Conservation (phyloP, 208 protist species). For the Kentomonas sorsogonicus region DNA sequence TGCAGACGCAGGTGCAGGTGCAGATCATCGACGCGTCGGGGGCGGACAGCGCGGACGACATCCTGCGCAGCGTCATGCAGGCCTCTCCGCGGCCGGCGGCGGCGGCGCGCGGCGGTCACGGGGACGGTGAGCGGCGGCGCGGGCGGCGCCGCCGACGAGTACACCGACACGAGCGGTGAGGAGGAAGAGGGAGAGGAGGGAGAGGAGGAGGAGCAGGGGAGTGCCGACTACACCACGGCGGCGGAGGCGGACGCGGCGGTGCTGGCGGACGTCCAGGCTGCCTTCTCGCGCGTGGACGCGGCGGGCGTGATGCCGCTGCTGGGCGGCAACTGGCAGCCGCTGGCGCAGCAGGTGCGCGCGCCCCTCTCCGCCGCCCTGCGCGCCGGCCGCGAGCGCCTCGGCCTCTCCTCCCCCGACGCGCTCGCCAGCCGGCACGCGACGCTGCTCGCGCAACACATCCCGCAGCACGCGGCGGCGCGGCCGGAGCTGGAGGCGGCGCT, state of each 20-base stretch:
- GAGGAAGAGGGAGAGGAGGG: not conserved
- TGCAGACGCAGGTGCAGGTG: too few relatives aligned
- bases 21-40: not conserved
- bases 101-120: not conserved
- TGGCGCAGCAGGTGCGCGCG: not conserved
- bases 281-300: not conserved
- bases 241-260: not conserved
- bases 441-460: too few relatives aligned
- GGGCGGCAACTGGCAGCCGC: slow-evolving; percentile 5
- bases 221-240: too few relatives aligned
- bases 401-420: too few relatives aligned
- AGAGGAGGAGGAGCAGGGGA: not conserved
- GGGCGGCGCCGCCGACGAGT: too few relatives aligned
- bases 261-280: not conserved
- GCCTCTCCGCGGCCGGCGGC: not conserved
- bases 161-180: too few relatives aligned
- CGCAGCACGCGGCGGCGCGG: not conserved
- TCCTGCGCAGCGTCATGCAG: not conserved
- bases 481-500: not conserved
- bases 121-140: not conserved
- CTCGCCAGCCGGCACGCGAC: too few relatives aligned
- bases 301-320: too few relatives aligned
- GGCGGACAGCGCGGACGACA: not conserved
- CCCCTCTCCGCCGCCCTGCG: not conserved
- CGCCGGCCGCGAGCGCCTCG: not conserved